Base-by-base conservation (phyloP, 1,284 basidiomycete genomes). In the Cryptococcus sp. region DNA sequence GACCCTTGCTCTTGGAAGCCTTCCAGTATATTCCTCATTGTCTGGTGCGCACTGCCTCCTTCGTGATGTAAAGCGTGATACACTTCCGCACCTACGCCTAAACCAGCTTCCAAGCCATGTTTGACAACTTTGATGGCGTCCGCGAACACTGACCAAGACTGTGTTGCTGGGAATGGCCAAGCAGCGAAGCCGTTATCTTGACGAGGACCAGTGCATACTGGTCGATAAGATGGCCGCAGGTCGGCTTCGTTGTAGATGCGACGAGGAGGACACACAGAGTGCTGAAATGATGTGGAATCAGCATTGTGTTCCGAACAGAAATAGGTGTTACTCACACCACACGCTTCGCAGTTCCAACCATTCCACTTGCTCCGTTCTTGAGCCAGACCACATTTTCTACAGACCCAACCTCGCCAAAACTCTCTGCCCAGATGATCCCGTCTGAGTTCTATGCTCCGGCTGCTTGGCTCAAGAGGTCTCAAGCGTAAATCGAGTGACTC, bases 341-440 rank as follows among this genome's bases (percentile, higher is more conserved):
- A 76, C 17, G 63, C 67, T 47, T 75, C 70, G 54, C 76, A 78
- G 30, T 63, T 50, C 70, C 70, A 72, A 3, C 67, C 70, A 38
- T 55, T 42, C 76, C 76, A 78, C n/a, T 66, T 61, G 20, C 61
- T 58, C 11, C 73, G 55, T 52, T 76, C 72, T 48, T 72, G 69
- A 11, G 74, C 73, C 47, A 65, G 61, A 2, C 67, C 68, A 47
- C 76, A 78, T 42, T 61, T 61, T 8, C 54, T 30, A 45, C 76
- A 78, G 38, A 71, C 67, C 71, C 70, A 76, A 2, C 69, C 70
- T 42, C 56, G 61, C 76, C 76, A 78, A 46, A 62, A 66, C 15
- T 71, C 67, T 22, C 60, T 53, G 13, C 69, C 69, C 2, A 63
- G 60, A 15, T 67, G 57, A 5, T 53, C 41, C 7, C 62, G 61